Base-by-base conservation (phyloP, 805 yeast genomes). In the Metschnikowia peoriensis region DNA sequence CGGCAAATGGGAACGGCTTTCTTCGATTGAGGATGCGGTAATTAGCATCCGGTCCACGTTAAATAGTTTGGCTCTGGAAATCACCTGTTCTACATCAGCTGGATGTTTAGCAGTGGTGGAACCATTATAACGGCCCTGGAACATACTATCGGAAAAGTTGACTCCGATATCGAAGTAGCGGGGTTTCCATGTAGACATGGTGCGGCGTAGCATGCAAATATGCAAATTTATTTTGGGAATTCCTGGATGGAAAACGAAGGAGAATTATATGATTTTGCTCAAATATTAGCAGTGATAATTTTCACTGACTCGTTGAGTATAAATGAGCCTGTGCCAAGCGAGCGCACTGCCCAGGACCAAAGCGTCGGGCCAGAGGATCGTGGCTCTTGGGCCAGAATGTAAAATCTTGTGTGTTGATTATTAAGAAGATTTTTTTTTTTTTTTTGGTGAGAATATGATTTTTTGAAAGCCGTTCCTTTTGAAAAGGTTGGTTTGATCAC, bases 61-160 rank as follows among this genome's bases (percentile, higher is more conserved):
- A 58, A 82, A 79, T 6, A 75, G 66, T 46, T 75, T 73, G 0
- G 97, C 96, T 42, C 96, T 77, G 6, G 75, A 64, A 6, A 94
- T 68, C 1, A 94, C 88, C 7, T 76, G 72, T 12, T 71, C 73
- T 4, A 89, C 66, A 67, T 94, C 99, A 1, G 78, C 60, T 1
- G 79, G 78, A 64, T 93, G 98, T 50, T 80, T 75, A 41, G 76
- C 77, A 0, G 62, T 60, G 6, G 52, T 22, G 29, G 83, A 80
- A 12, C 86, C 91, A 56, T 89, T 80, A 64, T 94, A 94, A 8
- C 68, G 55, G 1, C 99, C 99, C 45, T 76, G 78, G 66, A 89
- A 94, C 94, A 92, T 94, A 4, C 82, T 75, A 66, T 93, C 99
- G 0, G 97, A 86, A 63, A 93, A 77, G 66, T 93, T 93, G 61